These are phyloP conservation scores for Colletotrichum abscissum DNA, from an alignment of 2,329 filamentous ascomycete species.

Conservation along the genomic window DNA sequence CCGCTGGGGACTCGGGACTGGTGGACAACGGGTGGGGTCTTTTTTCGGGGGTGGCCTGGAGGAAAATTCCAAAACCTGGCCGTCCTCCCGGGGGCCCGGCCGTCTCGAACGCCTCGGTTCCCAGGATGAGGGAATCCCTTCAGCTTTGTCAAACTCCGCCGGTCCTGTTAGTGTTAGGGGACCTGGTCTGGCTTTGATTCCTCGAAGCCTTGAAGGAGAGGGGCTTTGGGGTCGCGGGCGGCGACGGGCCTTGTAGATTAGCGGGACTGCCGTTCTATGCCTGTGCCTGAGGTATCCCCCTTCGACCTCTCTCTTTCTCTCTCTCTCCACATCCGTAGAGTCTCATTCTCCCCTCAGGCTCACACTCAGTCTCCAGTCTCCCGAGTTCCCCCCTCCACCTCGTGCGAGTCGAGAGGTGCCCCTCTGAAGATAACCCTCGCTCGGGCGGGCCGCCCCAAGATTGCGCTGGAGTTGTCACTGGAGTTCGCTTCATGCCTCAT, in stretches of 20 bases:
- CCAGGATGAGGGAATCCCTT: background rate
- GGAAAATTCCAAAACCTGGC: background rate
- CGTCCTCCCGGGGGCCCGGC: background rate
- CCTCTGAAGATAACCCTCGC: conserved; percentile 7
- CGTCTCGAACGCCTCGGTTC: background rate
- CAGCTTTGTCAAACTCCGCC: background rate
- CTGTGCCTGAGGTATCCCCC: background rate
- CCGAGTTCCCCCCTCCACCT: background rate
- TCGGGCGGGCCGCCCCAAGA: conserved; percentile 33
- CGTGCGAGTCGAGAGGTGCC: background rate
- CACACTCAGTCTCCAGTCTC: background rate
- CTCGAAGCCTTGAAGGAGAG: background rate
- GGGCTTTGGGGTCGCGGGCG: conserved; percentile 19
- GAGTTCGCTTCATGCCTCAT: conserved; percentile 27
- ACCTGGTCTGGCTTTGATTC: background rate
- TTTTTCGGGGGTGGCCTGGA: background rate
- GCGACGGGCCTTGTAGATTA: conserved; percentile 36
- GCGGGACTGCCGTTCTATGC: conserved; percentile 19
- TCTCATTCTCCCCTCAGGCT: background rate
- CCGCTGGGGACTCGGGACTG: background rate
- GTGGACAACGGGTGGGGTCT: background rate
- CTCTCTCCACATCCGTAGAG: too few relatives aligned
- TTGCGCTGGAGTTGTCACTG: conserved; percentile 25
- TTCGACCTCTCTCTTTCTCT: background rate
- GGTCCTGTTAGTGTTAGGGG: too few relatives aligned